Conservation (phyloP, 169 alveolate species). For the Plasmodium malariae region DNA sequence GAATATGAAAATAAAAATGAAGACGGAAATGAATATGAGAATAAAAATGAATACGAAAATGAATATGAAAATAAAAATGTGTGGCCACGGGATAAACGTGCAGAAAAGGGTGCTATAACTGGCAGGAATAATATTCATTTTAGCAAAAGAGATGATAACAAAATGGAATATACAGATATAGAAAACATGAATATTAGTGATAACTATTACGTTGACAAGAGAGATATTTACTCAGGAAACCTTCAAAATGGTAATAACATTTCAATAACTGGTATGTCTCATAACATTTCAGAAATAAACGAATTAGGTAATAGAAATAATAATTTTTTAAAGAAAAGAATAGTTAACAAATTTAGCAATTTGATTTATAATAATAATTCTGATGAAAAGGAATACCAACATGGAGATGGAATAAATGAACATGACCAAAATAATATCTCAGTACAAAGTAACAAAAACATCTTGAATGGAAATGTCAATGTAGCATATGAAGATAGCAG, state of each 20-base stretch:
- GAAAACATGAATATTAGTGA: constrained; percentile 38
- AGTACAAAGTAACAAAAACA: neutral
- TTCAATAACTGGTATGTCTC: constrained; percentile 24
- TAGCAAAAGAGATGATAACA: constrained; percentile 48
- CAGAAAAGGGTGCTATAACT: neutral
- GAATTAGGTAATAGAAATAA: constrained; percentile 19
- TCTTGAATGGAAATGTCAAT: constrained; percentile 1
- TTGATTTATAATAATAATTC: constrained; percentile 35
- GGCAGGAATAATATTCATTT: neutral
- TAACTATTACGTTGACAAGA: constrained; percentile 18
- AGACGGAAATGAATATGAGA: neutral
- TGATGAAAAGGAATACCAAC: constrained; percentile 8
- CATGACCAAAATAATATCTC: constrained; percentile 8
- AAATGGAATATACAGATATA: constrained; percentile 62
- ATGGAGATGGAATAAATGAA: constrained; percentile 5
- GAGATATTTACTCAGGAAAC: constrained; percentile 21
- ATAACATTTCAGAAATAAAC: constrained; percentile 1
- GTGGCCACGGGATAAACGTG: neutral
- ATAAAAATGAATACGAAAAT: constrained; percentile 4
- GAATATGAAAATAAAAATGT: neutral
- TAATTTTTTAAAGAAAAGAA: constrained; percentile 26
- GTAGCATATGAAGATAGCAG: neutral
- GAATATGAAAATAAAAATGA: neutral
- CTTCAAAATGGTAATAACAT: neutral
- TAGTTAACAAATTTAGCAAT: constrained; percentile 56